A percentile compares a stretch with the other conserved stretches of the same genome.
Evolutionary conservation across 495 filamentous ascomycete species (phyloP).

Genomic region (Penicillium paradoxum): DNA sequence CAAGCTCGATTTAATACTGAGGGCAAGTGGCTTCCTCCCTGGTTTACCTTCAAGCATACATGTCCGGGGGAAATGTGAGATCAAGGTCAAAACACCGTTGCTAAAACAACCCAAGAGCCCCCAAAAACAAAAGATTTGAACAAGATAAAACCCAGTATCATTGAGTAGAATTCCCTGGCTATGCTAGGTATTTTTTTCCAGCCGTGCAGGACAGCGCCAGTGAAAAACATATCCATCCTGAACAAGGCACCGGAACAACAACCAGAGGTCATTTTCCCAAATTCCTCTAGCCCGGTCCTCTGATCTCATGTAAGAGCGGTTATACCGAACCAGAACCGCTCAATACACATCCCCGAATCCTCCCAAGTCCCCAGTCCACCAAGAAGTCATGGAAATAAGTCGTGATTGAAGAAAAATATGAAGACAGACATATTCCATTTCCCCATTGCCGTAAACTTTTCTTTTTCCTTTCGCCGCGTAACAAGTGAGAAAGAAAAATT

Average conservation of each 20-base stretch:
- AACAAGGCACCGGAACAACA: constrained; percentile 23
- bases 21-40: neutral
- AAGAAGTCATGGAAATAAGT: constrained; percentile 27
- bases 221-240: constrained; percentile 26
- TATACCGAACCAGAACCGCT: constrained; percentile 16
- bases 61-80: neutral
- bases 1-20: neutral
- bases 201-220: constrained; percentile 29
- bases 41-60: neutral
- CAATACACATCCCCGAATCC: constrained; percentile 21
- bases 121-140: constrained; percentile 9
- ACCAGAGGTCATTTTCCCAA: constrained; percentile 14
- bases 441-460: constrained; percentile 19
- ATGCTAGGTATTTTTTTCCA: constrained; percentile 35
- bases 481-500: constrained; percentile 26
- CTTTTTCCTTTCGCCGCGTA: constrained; percentile 19
- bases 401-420: constrained; percentile 20
- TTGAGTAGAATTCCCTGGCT: constrained; percentile 36
- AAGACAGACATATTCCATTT: constrained; percentile 20
- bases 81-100: neutral
- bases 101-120: neutral
- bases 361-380: constrained; percentile 22
- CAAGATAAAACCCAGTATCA: constrained; percentile 33
- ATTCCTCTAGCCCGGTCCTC: constrained; percentile 19
- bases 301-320: constrained; percentile 13